Percentiles rank a stretch among this genome's conserved stretches.
Evolutionary conservation across 352 stramenopile genomes (phyloP).

Genomic region (Phytopythium oedochilum): DNA sequence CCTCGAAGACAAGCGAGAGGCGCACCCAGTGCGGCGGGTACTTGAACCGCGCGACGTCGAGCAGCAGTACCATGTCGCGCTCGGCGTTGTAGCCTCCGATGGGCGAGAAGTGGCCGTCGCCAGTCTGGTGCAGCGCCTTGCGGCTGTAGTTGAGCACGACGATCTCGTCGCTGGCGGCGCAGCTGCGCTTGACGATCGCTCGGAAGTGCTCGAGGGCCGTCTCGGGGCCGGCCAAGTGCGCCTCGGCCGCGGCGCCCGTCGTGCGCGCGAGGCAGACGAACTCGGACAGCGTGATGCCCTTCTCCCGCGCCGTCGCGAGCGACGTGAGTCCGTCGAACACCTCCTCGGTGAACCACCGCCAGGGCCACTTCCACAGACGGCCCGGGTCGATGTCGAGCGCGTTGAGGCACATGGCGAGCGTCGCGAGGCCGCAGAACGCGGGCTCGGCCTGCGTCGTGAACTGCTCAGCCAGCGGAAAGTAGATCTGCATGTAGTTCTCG

Average conservation of each 20-base stretch:
- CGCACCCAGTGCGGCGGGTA: constrained; percentile 90
- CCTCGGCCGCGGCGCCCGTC: constrained; percentile 41
- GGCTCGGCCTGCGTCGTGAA: constrained; percentile 91
- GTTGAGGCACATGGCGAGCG: constrained; percentile 80
- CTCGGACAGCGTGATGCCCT: constrained; percentile 64
- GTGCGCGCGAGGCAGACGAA: constrained; percentile 65
- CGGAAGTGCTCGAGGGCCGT: constrained; percentile 47
- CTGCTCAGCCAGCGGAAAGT: constrained; percentile 90
- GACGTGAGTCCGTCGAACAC: constrained; percentile 80
- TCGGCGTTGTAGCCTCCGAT: constrained; percentile 92
- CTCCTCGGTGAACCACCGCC: constrained; percentile 84
- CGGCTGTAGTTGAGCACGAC: constrained; percentile 92
- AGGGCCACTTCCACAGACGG: constrained; percentile 72
- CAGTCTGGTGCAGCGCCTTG: constrained; percentile 91
- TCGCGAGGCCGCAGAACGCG: constrained; percentile 86
- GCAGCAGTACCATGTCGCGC: constrained; percentile 91
- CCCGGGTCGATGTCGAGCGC: constrained; percentile 72
- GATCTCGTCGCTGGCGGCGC: constrained; percentile 65
- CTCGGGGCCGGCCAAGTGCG: constrained; percentile 24
- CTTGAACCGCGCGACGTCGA: constrained; percentile 96
- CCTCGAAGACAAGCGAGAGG: constrained; percentile 41
- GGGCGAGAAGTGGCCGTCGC: constrained; percentile 95
- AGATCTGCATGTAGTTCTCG: constrained; percentile 84
- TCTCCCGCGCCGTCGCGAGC: constrained; percentile 62
- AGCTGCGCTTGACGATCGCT: constrained; percentile 72